Base-by-base conservation (phyloP, 352 stramenopile species). In the Peronospora belbahrii region DNA sequence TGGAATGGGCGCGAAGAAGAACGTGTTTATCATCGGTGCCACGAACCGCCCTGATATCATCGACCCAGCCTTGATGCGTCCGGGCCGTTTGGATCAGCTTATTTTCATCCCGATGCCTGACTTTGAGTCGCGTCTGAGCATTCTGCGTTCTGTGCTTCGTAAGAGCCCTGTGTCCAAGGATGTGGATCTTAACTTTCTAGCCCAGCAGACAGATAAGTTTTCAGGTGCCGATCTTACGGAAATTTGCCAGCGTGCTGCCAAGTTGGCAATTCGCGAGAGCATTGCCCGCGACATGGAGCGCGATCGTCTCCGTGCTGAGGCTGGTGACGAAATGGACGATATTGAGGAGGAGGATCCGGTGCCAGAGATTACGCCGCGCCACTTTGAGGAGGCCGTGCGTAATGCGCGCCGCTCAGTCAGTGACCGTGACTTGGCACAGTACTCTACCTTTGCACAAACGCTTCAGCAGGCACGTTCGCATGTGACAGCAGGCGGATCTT, bases 151-250 rank as follows among this genome's bases (percentile, higher is more conserved):
- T 17, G 95, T 95, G 38, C 74, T 99, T 27, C 90, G 96, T 56
- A 99, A 99, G 83, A 97, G 84, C 39, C 97, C 96, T 6, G 76
- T 99, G 37, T 96, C 92, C 2, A 97, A 97, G 66, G 96, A 99
- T 33, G 95, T 99, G 20, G 95, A 99, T 65, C 74, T 99, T 11
- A 89, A 97, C 56, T 98, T 97, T 63, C 70, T 99, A 43, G 95
- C 96, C 4, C 86, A 95, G 33, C 66, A 88, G 62, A 99, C 96
- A 28, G 95, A 99, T 67, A 98, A 98, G 70, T 98, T 98, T 65
- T 98, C 94, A n/a, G 97, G 97, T 59, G 97, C 97, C 27, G 97
- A 99, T 83, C 74, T 99, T 38, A 99, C 96, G 20, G 96, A 99
- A 77, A 99, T 99, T 57, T 99, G 97, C 59, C 96, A 99, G 73